A percentile compares a stretch with the other conserved stretches of the same genome.
phyloP scores from a whole-genome alignment of 495 filamentous ascomycete species.

The Filosporella fistucella region DNA sequence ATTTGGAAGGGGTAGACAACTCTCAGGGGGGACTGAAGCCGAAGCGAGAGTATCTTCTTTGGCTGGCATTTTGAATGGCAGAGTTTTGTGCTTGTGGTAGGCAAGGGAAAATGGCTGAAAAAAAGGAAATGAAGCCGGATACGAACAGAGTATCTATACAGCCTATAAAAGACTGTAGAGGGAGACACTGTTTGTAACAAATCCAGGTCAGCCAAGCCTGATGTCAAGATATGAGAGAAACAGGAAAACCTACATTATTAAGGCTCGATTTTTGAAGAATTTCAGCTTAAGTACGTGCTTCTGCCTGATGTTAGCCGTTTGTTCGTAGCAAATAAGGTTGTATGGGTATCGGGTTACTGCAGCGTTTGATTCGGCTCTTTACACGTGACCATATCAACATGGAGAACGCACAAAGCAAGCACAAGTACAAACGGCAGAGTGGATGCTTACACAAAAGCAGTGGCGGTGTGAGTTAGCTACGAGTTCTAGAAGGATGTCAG shows the following conservation, averaged over 20 bases:
- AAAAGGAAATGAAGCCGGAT: conserved; percentile 3
- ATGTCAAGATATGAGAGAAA: neutral
- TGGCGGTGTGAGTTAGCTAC: too few relatives aligned
- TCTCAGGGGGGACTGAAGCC: neutral
- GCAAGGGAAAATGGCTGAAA: neutral
- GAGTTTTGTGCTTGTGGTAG: too few relatives aligned
- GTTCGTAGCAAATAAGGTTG: conserved; percentile 16
- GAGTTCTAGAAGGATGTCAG: too few relatives aligned
- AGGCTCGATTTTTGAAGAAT: neutral
- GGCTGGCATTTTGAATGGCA: conserved; percentile 7
- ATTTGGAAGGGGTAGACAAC: neutral
- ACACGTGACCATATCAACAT: conserved; percentile 14
- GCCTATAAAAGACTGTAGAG: conserved; percentile 2
- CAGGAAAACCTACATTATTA: neutral
- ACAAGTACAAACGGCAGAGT: too few relatives aligned
- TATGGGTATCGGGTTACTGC: conserved; percentile 4
- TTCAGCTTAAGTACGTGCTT: neutral
- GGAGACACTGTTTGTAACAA: conserved; percentile 4
- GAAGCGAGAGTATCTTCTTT: neutral
- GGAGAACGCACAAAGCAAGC: conserved; percentile 20
- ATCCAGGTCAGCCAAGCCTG: conserved; percentile 8
- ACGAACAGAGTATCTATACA: conserved; percentile 17
- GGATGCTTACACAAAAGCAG: too few relatives aligned
- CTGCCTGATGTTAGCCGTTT: conserved; percentile 10
- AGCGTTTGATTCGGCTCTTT: conserved; percentile 9